Percentiles rank a stretch among this genome's conserved stretches.
Evolutionary conservation across 2,329 filamentous ascomycete species (phyloP).

Genomic region (Fonsecaea erecta): DNA sequence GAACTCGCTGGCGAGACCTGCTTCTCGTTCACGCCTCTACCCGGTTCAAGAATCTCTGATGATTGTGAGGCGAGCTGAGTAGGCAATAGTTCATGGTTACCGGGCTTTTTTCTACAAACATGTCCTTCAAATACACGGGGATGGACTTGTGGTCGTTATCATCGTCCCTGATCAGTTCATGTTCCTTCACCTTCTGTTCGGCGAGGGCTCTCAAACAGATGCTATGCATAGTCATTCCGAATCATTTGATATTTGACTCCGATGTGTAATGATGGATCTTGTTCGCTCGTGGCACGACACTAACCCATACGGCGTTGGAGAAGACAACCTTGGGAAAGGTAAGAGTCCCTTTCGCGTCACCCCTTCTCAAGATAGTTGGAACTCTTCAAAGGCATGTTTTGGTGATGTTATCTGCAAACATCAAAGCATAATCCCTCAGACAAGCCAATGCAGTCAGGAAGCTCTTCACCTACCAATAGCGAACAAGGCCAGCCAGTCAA

Average conservation of each 20-base stretch:
- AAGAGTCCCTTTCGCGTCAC: background rate
- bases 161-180: background rate
- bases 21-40: constrained; percentile 10
- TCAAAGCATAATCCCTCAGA: no score
- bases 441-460: no score
- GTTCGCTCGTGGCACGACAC: background rate
- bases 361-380: background rate
- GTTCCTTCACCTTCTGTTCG: background rate
- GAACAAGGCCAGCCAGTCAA: constrained; percentile 54
- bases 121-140: constrained; percentile 1
- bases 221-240: background rate
- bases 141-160: background rate
- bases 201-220: background rate
- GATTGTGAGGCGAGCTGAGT: constrained; percentile 46
- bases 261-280: background rate
- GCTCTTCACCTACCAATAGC: constrained; percentile 31
- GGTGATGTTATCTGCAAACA: background rate
- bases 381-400: background rate
- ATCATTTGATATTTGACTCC: background rate
- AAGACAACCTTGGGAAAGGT: background rate
- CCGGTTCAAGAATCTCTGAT: constrained; percentile 17
- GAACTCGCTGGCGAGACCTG: constrained; percentile 12
- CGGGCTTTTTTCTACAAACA: constrained; percentile 1
- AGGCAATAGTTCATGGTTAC: constrained; percentile 47
- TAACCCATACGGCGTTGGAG: background rate